Conservation (phyloP, 805 yeast genomes). For the Metahyphopichia silvanorum region DNA sequence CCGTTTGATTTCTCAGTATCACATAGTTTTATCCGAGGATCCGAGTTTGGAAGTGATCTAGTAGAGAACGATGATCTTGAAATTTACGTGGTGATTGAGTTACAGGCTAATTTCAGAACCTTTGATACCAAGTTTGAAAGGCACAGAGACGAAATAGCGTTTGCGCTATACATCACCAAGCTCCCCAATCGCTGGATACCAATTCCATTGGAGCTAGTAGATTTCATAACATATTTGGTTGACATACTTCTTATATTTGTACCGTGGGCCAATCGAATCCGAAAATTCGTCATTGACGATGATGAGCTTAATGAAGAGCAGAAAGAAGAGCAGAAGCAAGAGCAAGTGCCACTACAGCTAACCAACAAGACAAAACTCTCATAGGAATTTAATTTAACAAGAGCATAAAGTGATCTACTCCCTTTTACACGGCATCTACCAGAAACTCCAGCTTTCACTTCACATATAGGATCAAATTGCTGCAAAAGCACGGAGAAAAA, state of each 20-base stretch:
- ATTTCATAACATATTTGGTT: conserved; percentile 21
- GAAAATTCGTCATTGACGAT: too few species aligned
- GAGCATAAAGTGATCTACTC: too few species aligned
- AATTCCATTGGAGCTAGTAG: conserved; percentile 31
- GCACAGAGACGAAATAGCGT: conserved; percentile 10
- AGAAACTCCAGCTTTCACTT: too few species aligned
- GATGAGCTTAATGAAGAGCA: too few species aligned
- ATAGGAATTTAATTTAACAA: too few species aligned
- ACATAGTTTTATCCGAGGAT: conserved; percentile 19
- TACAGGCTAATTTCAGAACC: conserved; percentile 18
- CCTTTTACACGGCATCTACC: too few species aligned
- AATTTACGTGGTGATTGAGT: conserved; percentile 20
- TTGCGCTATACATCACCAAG: conserved; percentile 24
- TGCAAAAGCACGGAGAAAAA: too few species aligned
- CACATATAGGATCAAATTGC: too few species aligned
- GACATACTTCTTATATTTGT: conserved; percentile 18
- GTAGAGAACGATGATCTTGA: conserved; percentile 11
- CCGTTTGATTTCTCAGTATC: conserved; percentile 22
- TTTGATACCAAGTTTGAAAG: conserved; percentile 7
- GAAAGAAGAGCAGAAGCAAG: not conserved
- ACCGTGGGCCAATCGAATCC: not conserved
- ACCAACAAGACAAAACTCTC: too few species aligned
- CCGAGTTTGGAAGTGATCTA: conserved; percentile 6
- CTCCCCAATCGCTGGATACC: conserved; percentile 25
- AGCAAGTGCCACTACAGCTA: not conserved